Evolutionary conservation across 371 early-diverging fungal species (phyloP).

Genomic region (Mortierella sp.): DNA sequence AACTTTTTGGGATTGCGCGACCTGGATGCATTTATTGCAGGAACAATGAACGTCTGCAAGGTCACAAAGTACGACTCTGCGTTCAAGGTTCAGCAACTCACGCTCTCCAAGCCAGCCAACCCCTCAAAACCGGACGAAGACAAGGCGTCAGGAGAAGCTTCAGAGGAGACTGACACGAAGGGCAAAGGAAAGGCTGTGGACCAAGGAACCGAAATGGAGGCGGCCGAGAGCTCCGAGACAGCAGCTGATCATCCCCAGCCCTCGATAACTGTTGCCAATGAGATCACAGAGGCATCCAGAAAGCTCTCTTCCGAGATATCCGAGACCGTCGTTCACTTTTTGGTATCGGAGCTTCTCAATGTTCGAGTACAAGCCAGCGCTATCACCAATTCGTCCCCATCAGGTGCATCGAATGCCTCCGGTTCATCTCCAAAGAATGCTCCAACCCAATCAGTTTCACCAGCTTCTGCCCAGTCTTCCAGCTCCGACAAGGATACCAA

Average conservation of each 20-base stretch:
- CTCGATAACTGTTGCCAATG: slow-evolving; percentile 4
- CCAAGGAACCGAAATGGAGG: background rate
- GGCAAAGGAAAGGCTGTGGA: slow-evolving; percentile 23
- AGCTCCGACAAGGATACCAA: slow-evolving; percentile 27
- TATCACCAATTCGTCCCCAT: too few relatives aligned
- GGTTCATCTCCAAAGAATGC: background rate
- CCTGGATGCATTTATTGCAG: slow-evolving; percentile 74
- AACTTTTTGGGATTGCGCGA: slow-evolving; percentile 80
- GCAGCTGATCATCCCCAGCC: slow-evolving; percentile 6
- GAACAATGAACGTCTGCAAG: slow-evolving; percentile 71
- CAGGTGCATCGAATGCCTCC: background rate
- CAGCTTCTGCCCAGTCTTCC: background rate
- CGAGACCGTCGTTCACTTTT: slow-evolving; percentile 56
- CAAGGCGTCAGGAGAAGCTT: slow-evolving; percentile 21
- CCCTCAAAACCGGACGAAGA: slow-evolving; percentile 8
- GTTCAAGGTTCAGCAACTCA: slow-evolving; percentile 66
- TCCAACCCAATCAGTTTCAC: slow-evolving; percentile 3
- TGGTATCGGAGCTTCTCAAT: slow-evolving; percentile 59
- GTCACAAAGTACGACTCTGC: slow-evolving; percentile 71
- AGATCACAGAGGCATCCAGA: slow-evolving; percentile 35
- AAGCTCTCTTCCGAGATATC: slow-evolving; percentile 57
- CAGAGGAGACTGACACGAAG: slow-evolving; percentile 16
- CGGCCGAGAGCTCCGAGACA: slow-evolving; percentile 5
- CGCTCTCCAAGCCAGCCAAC: slow-evolving; percentile 31
- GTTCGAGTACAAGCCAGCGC: background rate